Base-by-base conservation (phyloP, 148 eudicot species). In the Drosera capensis region DNA sequence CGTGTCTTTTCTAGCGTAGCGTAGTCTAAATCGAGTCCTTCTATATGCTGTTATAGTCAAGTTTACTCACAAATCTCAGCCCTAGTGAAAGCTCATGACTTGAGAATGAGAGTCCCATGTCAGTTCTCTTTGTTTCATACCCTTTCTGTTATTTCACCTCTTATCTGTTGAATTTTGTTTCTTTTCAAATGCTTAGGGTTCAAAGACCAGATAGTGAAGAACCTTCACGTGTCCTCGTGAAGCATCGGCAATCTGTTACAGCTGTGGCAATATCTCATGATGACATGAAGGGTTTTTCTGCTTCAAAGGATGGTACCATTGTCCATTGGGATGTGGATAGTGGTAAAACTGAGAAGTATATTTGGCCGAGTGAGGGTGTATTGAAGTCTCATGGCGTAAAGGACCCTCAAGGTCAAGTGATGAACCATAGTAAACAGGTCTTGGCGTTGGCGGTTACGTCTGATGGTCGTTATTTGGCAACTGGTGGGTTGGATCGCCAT, bases 251-350 rank as follows among this genome's bases (percentile, higher is more conserved):
- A 44, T 52, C 95, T 49, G 99, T 85, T 36, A 85, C 85, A 43
- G 71, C 85, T 55, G 80, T 92, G 19, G 72, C 74, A 65, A 52
- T 92, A 37, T 80, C 95, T 34, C 72, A 74, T 46, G 95, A 92
- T 60, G 99, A 80, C 39, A n/a, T 19, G 9, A 70, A 65, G 54
- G 99, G 94, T 20, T 85, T 85, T 65, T 92, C 99, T 40, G 82
- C 95, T 71, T 85, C 99, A n/a, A 92, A 92, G 60, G 94, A 85
- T 65, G 99, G 99, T 21, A 59, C 49, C 23, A 75, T 92, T 38
- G 40, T 68, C 53, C 82, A 78, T 22, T 92, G 99, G 99, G 99
- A 92, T 64, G 77, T 92, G 18, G 79, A 72, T 28, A 74, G 58
- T 58, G 94, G 94, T 53, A 85, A 75, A 54, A 55, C 56, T 17